Conservation (phyloP, 2,329 filamentous ascomycete species). For the Pseudogymnoascus sp. region DNA sequence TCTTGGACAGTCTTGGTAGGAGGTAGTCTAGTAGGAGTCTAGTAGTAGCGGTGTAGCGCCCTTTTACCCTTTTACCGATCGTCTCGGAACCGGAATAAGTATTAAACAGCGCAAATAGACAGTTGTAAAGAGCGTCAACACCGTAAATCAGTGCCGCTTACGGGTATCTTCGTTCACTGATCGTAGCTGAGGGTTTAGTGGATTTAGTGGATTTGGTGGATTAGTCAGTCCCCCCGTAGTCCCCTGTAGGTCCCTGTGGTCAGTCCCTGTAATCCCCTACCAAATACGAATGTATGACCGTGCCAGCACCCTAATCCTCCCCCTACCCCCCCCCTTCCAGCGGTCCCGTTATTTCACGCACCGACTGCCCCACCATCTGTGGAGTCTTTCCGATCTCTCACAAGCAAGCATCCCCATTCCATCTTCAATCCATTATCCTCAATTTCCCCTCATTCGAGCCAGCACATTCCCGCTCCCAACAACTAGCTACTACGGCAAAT, state of each 20-base stretch:
- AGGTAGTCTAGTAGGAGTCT: background rate
- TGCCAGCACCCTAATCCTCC: background rate
- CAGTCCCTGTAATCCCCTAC: background rate
- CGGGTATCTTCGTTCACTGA: background rate
- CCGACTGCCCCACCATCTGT: background rate
- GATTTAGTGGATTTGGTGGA: background rate
- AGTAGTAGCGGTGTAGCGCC: conserved; percentile 3
- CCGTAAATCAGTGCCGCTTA: background rate
- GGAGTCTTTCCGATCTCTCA: background rate
- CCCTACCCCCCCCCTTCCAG: background rate
- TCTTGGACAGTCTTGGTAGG: background rate
- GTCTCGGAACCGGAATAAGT: background rate
- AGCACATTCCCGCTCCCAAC: background rate
- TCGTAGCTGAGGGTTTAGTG: background rate
- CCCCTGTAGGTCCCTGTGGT: background rate
- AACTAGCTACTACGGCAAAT: background rate
- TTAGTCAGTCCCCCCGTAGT: background rate
- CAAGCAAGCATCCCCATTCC: conserved; percentile 3
- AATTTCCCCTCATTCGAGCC: background rate
- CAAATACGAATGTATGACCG: background rate
- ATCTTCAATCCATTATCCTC: background rate
- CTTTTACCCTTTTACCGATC: background rate
- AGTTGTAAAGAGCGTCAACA: background rate
- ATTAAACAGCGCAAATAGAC: background rate
- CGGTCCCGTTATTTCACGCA: background rate